Conservation (phyloP, 441 rosid species). For the Adansonia gregorii region DNA sequence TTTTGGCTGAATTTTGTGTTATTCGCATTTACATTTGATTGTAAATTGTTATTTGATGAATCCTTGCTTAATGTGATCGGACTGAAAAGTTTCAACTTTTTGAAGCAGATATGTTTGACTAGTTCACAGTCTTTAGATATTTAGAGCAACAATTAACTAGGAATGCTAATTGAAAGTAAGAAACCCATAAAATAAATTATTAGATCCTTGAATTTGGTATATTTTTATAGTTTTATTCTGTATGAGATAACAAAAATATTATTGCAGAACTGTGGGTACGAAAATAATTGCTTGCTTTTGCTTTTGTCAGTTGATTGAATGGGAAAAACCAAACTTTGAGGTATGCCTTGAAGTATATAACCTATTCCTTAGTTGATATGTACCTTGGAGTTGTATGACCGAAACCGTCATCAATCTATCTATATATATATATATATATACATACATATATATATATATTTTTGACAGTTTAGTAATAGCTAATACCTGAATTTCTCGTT, state of each 20-base stretch:
- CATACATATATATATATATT: too few relatives aligned
- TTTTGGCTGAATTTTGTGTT: slow-evolving; percentile 15
- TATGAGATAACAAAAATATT: not conserved
- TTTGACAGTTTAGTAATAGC: not conserved
- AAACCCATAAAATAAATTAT: not conserved
- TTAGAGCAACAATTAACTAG: not conserved
- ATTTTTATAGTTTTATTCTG: not conserved
- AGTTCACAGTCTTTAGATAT: not conserved
- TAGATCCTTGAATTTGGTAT: not conserved
- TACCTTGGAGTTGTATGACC: not conserved
- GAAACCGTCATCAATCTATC: slow-evolving; percentile 6
- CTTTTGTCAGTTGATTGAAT: not conserved
- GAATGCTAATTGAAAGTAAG: not conserved
- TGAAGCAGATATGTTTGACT: slow-evolving; percentile 7
- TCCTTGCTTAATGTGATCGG: slow-evolving; percentile 18
- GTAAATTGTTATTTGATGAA: slow-evolving; percentile 7
- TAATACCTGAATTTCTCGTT: not conserved
- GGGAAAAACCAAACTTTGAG: not conserved
- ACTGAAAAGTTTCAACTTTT: not conserved
- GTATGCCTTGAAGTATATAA: slow-evolving; percentile 5
- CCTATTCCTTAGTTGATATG: not conserved
- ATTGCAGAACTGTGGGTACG: not conserved
- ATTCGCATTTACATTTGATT: slow-evolving; percentile 4
- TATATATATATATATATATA: too few relatives aligned
- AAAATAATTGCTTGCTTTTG: slow-evolving; percentile 1